Evolutionary conservation across 2,329 filamentous ascomycete genomes (phyloP), one percentile per base, ranked within the genome.

Genomic region (Sclerotinia borealis): DNA sequence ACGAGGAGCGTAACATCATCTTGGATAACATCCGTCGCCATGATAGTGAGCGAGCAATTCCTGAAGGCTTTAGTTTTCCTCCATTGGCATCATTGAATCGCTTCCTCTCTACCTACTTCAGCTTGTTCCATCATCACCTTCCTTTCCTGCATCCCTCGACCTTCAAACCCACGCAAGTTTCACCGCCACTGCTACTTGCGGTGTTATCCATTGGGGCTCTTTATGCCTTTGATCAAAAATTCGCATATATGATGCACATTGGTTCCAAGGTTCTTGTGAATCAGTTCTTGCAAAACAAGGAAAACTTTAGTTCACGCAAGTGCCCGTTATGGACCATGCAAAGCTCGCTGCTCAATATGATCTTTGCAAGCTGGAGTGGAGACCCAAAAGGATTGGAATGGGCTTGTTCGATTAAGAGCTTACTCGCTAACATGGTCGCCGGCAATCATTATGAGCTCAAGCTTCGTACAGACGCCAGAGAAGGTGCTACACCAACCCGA

Each of bases 291-390:
- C 92, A 96, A 77, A 96, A 97, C 79, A 97, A 97, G 81, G 93
- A 97, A 76, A 96, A 96, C 78, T 98, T 98, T 77, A 96, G 93
- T 80, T 98, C 95, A 10, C 88, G 93, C 71, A 98, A 97, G 76
- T 98, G 93, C 72, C 95, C 95, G 4, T 79, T 99, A 17, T 98
- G 95, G 93, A 95, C 93, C 54, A 98, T 98, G 92, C 95, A 99
- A 76, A 92, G 91, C 75, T 96, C 93, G 4, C 80, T 99, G 61
- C 81, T 99, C 64, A 99, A 99, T 81, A 98, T 98, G 95, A 88
- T 97, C 69, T 98, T 99, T 76, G 92, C 95, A 62, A 98, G 93
- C 81, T 99, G 95, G 95, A 98, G 95, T 76, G 95, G 95, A 72
- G 95, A 98, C 73, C 90, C 95, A 41, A 98, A 97, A 78, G 95